Percentiles rank a stretch among this genome's conserved stretches.
Evolutionary conservation across 176 grass and related monocot genomes (phyloP).

Genomic region (Oryza australiensis): DNA sequence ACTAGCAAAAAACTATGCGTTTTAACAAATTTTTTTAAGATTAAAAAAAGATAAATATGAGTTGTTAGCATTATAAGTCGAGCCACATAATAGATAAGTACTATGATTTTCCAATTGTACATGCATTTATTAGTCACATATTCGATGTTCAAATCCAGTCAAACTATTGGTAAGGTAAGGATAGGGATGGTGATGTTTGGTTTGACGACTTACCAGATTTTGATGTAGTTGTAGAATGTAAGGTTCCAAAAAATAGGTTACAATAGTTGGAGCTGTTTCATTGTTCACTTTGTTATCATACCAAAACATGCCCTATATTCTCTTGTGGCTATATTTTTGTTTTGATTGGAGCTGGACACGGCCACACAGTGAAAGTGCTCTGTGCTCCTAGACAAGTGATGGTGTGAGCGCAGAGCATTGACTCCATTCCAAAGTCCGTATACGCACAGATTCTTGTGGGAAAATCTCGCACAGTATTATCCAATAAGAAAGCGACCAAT

Average conservation of each 20-base stretch:
- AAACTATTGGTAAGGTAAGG: too few relatives aligned
- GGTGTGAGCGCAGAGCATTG: neutral
- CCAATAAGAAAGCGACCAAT: conserved; percentile 3
- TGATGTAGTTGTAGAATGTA: too few relatives aligned
- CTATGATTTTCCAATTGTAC: too few relatives aligned
- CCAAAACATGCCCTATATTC: neutral
- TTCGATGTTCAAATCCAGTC: too few relatives aligned
- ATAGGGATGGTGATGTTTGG: too few relatives aligned
- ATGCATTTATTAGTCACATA: too few relatives aligned
- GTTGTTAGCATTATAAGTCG: too few relatives aligned
- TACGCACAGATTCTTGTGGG: neutral
- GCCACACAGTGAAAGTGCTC: neutral
- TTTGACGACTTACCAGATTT: too few relatives aligned
- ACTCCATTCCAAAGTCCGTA: neutral
- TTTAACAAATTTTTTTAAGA: too few relatives aligned
- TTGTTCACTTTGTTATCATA: neutral
- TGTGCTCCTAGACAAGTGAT: neutral
- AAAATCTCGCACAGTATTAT: neutral
- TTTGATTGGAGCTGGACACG: neutral
- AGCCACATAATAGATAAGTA: too few relatives aligned
- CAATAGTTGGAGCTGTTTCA: neutral
- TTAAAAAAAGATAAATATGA: too few relatives aligned
- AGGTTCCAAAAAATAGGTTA: neutral
- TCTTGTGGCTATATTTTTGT: neutral
- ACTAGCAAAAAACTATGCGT: too few relatives aligned